Evolutionary conservation across 2,329 filamentous ascomycete species (phyloP), one percentile per base, ranked within the genome.

Genomic region (Beauveria bassiana): DNA sequence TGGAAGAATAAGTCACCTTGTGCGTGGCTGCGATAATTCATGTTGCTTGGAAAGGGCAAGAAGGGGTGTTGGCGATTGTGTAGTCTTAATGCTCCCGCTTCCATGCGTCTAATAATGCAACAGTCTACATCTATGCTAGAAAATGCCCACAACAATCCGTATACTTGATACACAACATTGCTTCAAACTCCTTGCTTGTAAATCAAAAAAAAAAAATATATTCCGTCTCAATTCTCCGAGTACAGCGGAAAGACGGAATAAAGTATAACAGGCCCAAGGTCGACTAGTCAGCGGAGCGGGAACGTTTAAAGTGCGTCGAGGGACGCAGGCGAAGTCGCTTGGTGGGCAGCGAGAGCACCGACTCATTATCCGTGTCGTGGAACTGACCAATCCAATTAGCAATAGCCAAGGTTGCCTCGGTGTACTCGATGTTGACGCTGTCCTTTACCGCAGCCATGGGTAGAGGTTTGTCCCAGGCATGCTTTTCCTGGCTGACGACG

Each of bases 401-500:
- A 20, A 80, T 73, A 10, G 71, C 69, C 34, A 74, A 69, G 1
- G 77, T 73, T 3, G 79, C 76, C 52, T 75, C 74, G n/a, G 70
- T 70, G 60, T 81, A 81, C 64, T 81, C 79, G n/a, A 74, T 66
- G n/a, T 63, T 65, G 16, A 79, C 78, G 38, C 73, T 78, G 22
- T 73, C 71, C 59, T 81, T 80, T 9, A 76, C 76, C 1, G 72
- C 22, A 10, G 45, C 65, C 64, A 80, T 69, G 3, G 78, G 77
- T 3, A 74, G 72, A 1, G 78, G 78, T 49, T 79, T 79, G 63
- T 81, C 78, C 79, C 79, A 81, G 1, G 72, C 79, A 62, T 81
- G 79, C 61, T 75, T 75, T 65, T 80, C 78, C 10, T 73, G 74
- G 42, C 75, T 67, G 3, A 81, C 78, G 9, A 81, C 65, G n/a